phyloP scores from a whole-genome alignment of 176 grass and related monocot species.

The sorghum (Sorghum bicolor) region Sorghum_bicolor_NCBIv3 NC_012871.2:2797501-2798000 shows the following conservation, averaged over 20 bases:
- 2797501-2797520: no score
- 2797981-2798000: no score
- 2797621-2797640: constrained; percentile 60
- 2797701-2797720: neutral
- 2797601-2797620: constrained; percentile 35
- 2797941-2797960: neutral
- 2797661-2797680: constrained; percentile 66
- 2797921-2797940: neutral
- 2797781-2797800: neutral
- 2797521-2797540: no score
- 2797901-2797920: constrained; percentile 58
- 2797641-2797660: constrained; percentile 56
- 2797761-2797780: neutral
- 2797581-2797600: constrained; percentile 68
- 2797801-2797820: no score
- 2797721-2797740: neutral
- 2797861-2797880: constrained; percentile 69
- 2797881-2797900: constrained; percentile 78
- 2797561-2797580: constrained; percentile 50
- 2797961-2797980: neutral
- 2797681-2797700: constrained; percentile 71
- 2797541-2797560: constrained; percentile 42
- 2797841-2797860: constrained; percentile 49
- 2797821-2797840: constrained; percentile 30
- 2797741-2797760: no score